Conservation (phyloP, 192 early-diverging fungal species). For the Mortierella antarctica region DNA sequence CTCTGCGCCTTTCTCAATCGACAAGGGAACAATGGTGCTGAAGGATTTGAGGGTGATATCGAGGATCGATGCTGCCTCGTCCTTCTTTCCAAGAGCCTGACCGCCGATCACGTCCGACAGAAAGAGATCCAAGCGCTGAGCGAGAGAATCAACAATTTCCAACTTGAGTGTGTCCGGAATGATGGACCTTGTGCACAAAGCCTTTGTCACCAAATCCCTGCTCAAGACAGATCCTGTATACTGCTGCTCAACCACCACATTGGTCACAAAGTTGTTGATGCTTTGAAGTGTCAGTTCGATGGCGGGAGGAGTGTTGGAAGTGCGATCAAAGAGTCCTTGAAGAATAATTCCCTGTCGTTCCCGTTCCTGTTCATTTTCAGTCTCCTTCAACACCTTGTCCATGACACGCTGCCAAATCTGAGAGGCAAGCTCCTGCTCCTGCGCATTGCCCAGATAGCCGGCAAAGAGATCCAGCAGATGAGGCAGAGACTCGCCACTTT, state of each 20-base stretch:
- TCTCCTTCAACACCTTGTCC: constrained; percentile 38
- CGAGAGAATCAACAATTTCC: constrained; percentile 26
- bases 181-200: constrained; percentile 7
- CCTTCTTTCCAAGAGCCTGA: background rate
- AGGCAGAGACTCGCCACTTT: constrained; percentile 26
- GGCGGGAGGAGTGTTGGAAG: background rate
- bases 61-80: constrained; percentile 24
- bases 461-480: constrained; percentile 48
- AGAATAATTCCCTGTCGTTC: constrained; percentile 33
- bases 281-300: constrained; percentile 27
- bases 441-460: constrained; percentile 34
- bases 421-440: constrained; percentile 22
- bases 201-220: constrained; percentile 5
- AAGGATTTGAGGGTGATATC: constrained; percentile 14
- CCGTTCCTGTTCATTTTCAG: background rate
- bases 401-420: constrained; percentile 37
- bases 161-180: constrained; percentile 19
- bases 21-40: constrained; percentile 4
- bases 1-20: constrained; percentile 19
- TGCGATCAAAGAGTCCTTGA: constrained; percentile 26
- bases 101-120: constrained; percentile 15
- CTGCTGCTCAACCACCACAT: constrained; percentile 20
- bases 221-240: constrained; percentile 16
- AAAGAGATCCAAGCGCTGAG: constrained; percentile 34
- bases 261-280: constrained; percentile 21